Percentiles rank a stretch among this genome's conserved stretches.
phyloP scores from a whole-genome alignment of 1,284 basidiomycete species.

The Malassezia furfur region DNA sequence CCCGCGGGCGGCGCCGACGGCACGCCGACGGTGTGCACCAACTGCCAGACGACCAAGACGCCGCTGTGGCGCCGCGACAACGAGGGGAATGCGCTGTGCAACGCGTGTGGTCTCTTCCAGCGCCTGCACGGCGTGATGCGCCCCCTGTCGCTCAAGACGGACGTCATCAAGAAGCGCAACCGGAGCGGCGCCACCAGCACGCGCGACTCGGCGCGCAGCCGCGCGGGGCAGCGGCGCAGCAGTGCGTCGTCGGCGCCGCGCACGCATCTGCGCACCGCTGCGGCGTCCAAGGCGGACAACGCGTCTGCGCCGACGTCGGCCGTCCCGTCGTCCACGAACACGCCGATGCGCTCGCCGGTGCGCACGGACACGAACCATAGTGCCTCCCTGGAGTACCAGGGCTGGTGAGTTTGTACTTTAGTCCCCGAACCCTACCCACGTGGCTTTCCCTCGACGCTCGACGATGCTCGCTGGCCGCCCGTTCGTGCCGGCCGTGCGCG shows the following conservation, averaged over 20 bases:
- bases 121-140: conserved; percentile 91
- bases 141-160: conserved; percentile 85
- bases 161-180: conserved; percentile 86
- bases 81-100: conserved; percentile 78
- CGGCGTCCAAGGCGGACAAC: neutral
- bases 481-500: too few species aligned
- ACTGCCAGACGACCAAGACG: conserved; percentile 90
- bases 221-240: neutral
- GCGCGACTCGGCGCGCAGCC: neutral
- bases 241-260: neutral
- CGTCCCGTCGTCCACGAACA: neutral
- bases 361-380: neutral
- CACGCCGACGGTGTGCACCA: conserved; percentile 70
- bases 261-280: neutral
- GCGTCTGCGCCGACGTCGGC: neutral
- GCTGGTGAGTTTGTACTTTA: conserved; percentile 2
- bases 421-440: neutral
- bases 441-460: neutral
- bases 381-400: neutral
- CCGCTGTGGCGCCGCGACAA: conserved; percentile 90
- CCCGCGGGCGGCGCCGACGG: conserved; percentile 28
- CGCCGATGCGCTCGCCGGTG: neutral
- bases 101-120: conserved; percentile 53
- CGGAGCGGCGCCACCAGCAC: conserved; percentile 14
- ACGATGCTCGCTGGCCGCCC: neutral